Conservation (phyloP, 805 yeast genomes). For the Pichia cabralensis region DNA sequence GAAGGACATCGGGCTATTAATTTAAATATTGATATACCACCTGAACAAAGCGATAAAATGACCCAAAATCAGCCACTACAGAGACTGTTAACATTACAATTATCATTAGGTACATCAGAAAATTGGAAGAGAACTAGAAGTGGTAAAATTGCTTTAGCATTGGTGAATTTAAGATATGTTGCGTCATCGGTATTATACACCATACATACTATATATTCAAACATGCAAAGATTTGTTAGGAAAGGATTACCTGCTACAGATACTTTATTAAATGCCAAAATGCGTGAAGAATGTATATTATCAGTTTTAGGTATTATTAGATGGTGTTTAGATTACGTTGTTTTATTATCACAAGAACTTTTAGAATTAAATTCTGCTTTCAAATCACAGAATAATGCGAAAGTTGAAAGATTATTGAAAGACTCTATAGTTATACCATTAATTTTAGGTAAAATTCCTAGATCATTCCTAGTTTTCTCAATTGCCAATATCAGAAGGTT, state of each 20-base stretch:
- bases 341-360: slow-evolving; percentile 64
- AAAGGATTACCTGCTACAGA: slow-evolving; percentile 43
- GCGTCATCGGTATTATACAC: slow-evolving; percentile 62
- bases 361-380: slow-evolving; percentile 32
- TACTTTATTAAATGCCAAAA: slow-evolving; percentile 26
- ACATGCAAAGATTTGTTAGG: slow-evolving; percentile 49
- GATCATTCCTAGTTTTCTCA: slow-evolving; percentile 57
- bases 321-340: slow-evolving; percentile 78
- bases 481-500: slow-evolving; percentile 58
- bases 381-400: slow-evolving; percentile 15
- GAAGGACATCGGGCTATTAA: slow-evolving; percentile 73
- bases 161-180: slow-evolving; percentile 59
- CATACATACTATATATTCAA: slow-evolving; percentile 51
- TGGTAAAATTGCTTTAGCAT: slow-evolving; percentile 46
- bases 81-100: slow-evolving; percentile 57
- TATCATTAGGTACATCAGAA: slow-evolving; percentile 45
- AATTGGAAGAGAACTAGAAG: slow-evolving; percentile 31
- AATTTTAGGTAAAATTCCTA: slow-evolving; percentile 57
- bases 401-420: slow-evolving; percentile 16
- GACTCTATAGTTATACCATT: slow-evolving; percentile 43
- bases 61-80: slow-evolving; percentile 73
- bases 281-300: slow-evolving; percentile 55
- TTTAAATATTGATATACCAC: slow-evolving; percentile 57
- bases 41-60: slow-evolving; percentile 68
- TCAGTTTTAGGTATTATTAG: slow-evolving; percentile 67